Evolutionary conservation across 129 eudicot genomes (phyloP), one percentile per base, ranked within the genome.

Genomic region (Pittosporum tobira): DNA sequence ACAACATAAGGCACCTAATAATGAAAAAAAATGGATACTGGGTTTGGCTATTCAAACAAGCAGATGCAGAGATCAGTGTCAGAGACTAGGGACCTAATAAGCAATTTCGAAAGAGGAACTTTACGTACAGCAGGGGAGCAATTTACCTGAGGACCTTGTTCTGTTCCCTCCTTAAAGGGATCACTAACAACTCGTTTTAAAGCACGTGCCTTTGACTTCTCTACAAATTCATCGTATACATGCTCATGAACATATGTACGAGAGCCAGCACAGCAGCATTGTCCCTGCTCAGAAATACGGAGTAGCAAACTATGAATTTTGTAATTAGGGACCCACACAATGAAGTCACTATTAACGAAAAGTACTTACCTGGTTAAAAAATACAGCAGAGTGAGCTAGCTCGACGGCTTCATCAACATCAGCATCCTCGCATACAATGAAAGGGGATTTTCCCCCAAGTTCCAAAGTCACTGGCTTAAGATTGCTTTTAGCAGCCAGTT

Each of bases 381-480:
- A 78, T 37, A 78, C 62, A 50, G 84, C 74, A 57, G 49, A 63
- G 67, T 78, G 84, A 13, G 80, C 84, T 14, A 78, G 62, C 10
- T 78, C 80, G 44, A 66, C 84, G 27, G 84, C 84, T 71, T 78
- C 71, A 25, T 73, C 84, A 28, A 78, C 64, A 23, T 78, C 70
- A 45, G 84, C 80, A 74, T 78, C 84, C 47, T 78, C 80, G 30
- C 80, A 78, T 26, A 78, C 80, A 43, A 74, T 78, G 65, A 78
- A 78, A 50, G 84, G 84, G 36, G 84, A 78, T 51, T 78, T 78
- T 5, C 84, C 84, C 61, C 84, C 84, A 23, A 87, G 91, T 51
- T 87, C 95, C 29, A 87, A 68, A 27, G 91, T 76, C 27, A 87
- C 95, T 37, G 84, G 87, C 73, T 87, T 86, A 27, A 87, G 82